Evolutionary conservation across 805 yeast species (phyloP), one percentile per base, ranked within the genome.

Genomic region (Metschnikowia lachancei): DNA sequence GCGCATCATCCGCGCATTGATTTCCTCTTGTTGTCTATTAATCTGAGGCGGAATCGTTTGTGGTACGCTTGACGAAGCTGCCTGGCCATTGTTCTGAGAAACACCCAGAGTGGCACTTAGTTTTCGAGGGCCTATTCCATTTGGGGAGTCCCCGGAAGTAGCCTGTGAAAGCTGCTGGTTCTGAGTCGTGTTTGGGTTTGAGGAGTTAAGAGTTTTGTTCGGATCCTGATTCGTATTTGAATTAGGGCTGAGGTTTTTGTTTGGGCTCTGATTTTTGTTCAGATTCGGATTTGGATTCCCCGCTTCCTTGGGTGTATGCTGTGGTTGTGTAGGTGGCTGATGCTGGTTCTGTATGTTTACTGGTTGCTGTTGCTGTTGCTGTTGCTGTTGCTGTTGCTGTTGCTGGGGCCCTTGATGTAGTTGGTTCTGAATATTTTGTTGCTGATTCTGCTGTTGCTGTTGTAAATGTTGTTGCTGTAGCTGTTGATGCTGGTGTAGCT

Each of bases 1-100:
- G 50, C 68, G 69, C 50, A 66, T 59, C 13, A 70, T 61, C 39
- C 66, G 62, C 7, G 68, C 59, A 46, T 69, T 51, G 18, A 46
- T 26, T 12, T 42, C 50, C 24, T 50, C 50, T 32, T 46, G 54
- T 10, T 39, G 46, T 14, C 33, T 19, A 13, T 4, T 39, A 10
- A 13, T 9, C 14, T 3, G 36, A n/a, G 41, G 36, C 24, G 28
- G 45, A 41, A 17, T 31, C 17, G 34, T 37, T n/a, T 6, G 10
- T 2, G 7, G 16, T 17, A n/a, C 34, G 18, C 34, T 6, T 13
- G 16, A 4, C 7, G 34, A 31, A 31, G 16, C 3, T 7, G 34
- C 2, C 34, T 3, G 28, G 12, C 28, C 18, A n/a, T 31, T 33
- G 8, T 8, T 18, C 22, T 33, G 36, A n/a, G 36, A 11, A 8